Evolutionary conservation across 305 asterid species (phyloP), one percentile per base, ranked within the genome.

Genomic region (Plantago lanceolata): DNA sequence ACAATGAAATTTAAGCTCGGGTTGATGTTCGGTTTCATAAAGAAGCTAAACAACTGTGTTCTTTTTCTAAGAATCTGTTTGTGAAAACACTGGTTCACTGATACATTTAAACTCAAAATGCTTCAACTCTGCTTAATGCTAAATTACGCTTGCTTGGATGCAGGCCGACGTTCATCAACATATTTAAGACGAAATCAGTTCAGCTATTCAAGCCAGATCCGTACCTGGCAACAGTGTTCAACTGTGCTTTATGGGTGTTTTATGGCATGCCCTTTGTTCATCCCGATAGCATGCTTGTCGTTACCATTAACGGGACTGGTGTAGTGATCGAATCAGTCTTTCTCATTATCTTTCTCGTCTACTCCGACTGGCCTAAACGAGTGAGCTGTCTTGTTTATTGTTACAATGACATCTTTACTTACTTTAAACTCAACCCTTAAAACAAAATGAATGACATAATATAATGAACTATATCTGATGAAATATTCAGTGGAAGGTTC

Each of bases 231-330:
- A 87, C 96, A 8, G 40, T 81, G 6, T 59, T 85, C 64, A 90
- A 90, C 20, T 90, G 97, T 61, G 73, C 71, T 7, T 54, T 90
- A 81, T 90, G 97, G 97, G 71, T 68, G 29, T 69, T 85, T 24
- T 90, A 88, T 64, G 97, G 97, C 8, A 58, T 88, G 79, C 97
- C 97, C 19, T 64, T 84, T 56, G 84, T 90, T 15, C 88, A 86
- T 33, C 84, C 89, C 0, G 83, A 86, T 59, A 85, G 94, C 73
- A 31, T 73, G 20, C 84, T 88, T 7, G 95, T 90, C 19, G 35
- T 82, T 56, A 88, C 94, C 63, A 90, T 84, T 77, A 90, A 88
- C 9, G 91, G 78, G 53, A 0, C 56, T 5, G 97, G 97, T 0
- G 60, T 84, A 19, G 18, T 66, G 61, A 84, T 91, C 1, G 84